A percentile compares a stretch with the other conserved stretches of the same genome.
Conservation (phyloP, 2,329 filamentous ascomycete species). For the Penicillium paneum region DNA sequence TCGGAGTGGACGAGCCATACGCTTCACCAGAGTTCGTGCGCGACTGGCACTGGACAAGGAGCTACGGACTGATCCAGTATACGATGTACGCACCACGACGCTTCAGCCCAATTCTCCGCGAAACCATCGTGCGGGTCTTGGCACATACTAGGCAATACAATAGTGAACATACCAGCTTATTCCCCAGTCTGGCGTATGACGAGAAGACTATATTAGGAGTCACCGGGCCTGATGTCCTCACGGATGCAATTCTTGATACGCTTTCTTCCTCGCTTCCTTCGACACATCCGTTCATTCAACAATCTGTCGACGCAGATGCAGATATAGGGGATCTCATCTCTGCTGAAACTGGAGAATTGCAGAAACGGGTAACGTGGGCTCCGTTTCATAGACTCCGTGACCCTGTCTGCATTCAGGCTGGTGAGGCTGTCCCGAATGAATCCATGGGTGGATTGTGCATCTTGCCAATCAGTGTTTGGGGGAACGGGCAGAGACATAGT, state of each 20-base stretch:
- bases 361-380: constrained; percentile 32
- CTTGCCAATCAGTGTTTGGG: constrained; percentile 67
- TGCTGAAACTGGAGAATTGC: not conserved
- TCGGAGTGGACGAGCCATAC: constrained; percentile 38
- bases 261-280: constrained; percentile 28
- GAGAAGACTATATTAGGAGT: constrained; percentile 31
- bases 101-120: constrained; percentile 34
- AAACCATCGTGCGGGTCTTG: constrained; percentile 31
- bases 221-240: constrained; percentile 36
- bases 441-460: constrained; percentile 82
- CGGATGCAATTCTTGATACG: constrained; percentile 33
- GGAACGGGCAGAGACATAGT: constrained; percentile 36
- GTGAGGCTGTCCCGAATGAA: constrained; percentile 42
- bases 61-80: constrained; percentile 36
- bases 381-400: constrained; percentile 30
- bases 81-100: constrained; percentile 35
- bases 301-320: constrained; percentile 24
- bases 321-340: constrained; percentile 19
- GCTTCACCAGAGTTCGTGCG: constrained; percentile 31
- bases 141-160: constrained; percentile 31
- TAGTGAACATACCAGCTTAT: constrained; percentile 11
- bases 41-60: constrained; percentile 35
- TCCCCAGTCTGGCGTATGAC: constrained; percentile 16
- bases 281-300: constrained; percentile 24
- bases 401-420: constrained; percentile 26